Base-by-base conservation (phyloP, 768 basidiomycete species). In the Fistulinella prunicolor region DNA sequence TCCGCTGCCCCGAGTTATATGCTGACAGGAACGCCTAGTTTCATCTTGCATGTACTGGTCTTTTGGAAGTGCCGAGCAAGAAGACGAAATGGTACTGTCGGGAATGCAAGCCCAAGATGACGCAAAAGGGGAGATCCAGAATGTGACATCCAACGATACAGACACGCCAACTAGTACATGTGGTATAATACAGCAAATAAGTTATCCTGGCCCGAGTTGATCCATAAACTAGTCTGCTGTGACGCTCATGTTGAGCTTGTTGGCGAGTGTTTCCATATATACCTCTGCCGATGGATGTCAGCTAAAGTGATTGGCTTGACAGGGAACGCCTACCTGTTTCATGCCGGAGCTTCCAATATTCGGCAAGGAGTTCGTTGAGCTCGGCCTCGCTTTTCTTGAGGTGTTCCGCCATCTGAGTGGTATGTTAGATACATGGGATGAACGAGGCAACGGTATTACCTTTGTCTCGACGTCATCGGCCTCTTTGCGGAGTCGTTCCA, bases 261-360 rank as follows among this genome's bases (percentile, higher is more conserved):
- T 87, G 4, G 88, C 86, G 22, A 91, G 70, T 0, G 85, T 89
- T 65, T 89, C 89, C 89, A 91, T 90, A 58, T 89, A 92, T 2
- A 89, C 78, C 63, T 89, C 89, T 90, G 54, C 19, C 24, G 38
- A 46, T 36, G 46, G 47, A 29, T 6, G 24, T 56, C 39, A 54
- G 41, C 39, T 9, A 28, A 43, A 26, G 24, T 20, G 28, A 19
- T 9, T 3, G 14, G 32, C 30, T 20, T 8, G 39, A 46, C 23
- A 45, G 38, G 36, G 21, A 19, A 22, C 38, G 19, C 61, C 29
- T 59, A 88, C 90, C 86, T 59, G 87, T 83, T 57, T 83, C 81
- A 55, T 87, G 84, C 32, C 89, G 76, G 44, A 92, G 71, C 47
- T 77, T 82, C 83, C 86, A 90, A 64, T 95, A 94, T 63, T 92